phyloP scores from a whole-genome alignment of 2,329 filamentous ascomycete genomes.

The Sclerotiophoma versabilis region DNA sequence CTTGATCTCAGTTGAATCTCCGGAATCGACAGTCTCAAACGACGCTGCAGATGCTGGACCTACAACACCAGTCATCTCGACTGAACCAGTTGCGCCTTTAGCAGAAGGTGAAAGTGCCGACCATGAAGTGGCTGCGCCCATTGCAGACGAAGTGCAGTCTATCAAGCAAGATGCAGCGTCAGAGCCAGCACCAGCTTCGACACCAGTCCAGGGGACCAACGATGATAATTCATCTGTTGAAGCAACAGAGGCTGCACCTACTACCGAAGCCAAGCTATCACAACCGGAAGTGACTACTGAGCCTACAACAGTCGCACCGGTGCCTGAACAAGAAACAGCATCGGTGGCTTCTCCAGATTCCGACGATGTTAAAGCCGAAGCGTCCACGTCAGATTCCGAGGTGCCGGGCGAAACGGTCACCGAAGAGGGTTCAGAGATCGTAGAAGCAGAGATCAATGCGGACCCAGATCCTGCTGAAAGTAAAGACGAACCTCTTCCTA shows the following conservation, averaged over 20 bases:
- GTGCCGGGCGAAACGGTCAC: not conserved
- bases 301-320: not conserved
- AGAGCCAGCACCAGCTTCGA: not conserved
- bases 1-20: not conserved
- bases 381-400: not conserved
- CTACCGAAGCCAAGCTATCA: not conserved
- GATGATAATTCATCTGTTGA: not conserved
- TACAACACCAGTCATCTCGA: not conserved
- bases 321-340: constrained; percentile 3
- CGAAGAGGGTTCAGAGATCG: not conserved
- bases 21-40: not conserved
- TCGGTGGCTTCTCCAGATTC: not conserved
- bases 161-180: not conserved
- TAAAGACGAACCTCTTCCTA: not conserved
- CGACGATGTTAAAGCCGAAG: not conserved
- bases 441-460: not conserved
- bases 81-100: not conserved
- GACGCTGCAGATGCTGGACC: not conserved
- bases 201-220: not conserved
- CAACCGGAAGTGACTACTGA: not conserved
- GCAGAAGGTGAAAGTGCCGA: not conserved
- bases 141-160: not conserved
- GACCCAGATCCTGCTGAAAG: not conserved
- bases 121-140: not conserved
- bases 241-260: not conserved